A percentile compares a stretch with the other conserved stretches of the same genome.
Evolutionary conservation across 345 rosid species (phyloP).

Genomic region (Acer negundo): DNA sequence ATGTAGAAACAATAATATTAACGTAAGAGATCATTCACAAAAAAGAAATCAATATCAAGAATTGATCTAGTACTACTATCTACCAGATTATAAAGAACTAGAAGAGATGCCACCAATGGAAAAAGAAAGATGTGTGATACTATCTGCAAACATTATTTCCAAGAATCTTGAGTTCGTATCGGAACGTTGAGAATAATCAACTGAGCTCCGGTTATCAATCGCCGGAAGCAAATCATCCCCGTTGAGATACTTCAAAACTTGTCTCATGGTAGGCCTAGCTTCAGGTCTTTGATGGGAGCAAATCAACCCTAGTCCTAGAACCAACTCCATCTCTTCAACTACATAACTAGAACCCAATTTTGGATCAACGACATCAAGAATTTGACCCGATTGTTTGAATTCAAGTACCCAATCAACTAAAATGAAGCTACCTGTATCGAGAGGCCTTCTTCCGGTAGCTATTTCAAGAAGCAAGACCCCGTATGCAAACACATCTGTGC

Average conservation of each 20-base stretch:
- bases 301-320: slow-evolving; percentile 46
- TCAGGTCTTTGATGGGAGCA: slow-evolving; percentile 51
- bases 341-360: slow-evolving; percentile 36
- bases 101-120: slow-evolving; percentile 37
- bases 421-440: slow-evolving; percentile 28
- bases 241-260: slow-evolving; percentile 50
- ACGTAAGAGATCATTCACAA: not conserved
- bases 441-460: slow-evolving; percentile 57
- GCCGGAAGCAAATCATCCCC: slow-evolving; percentile 50
- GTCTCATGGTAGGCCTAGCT: slow-evolving; percentile 61
- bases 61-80: slow-evolving; percentile 28
- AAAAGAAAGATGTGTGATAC: slow-evolving; percentile 22
- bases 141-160: slow-evolving; percentile 30
- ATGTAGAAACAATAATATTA: too few relatives aligned
- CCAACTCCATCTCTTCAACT: slow-evolving; percentile 46
- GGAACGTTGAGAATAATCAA: slow-evolving; percentile 23
- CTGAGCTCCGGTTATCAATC: slow-evolving; percentile 27
- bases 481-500: slow-evolving; percentile 69
- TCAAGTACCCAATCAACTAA: slow-evolving; percentile 46
- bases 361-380: slow-evolving; percentile 50
- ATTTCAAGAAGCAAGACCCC: slow-evolving; percentile 71
- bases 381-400: slow-evolving; percentile 24
- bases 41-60: not conserved
- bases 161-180: slow-evolving; percentile 20
- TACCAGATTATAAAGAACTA: slow-evolving; percentile 35